Percentiles rank a stretch among this genome's conserved stretches.
These are phyloP conservation scores for Quercus phellos DNA, from an alignment of 331 rosid genomes.

Conservation along the genomic window DNA sequence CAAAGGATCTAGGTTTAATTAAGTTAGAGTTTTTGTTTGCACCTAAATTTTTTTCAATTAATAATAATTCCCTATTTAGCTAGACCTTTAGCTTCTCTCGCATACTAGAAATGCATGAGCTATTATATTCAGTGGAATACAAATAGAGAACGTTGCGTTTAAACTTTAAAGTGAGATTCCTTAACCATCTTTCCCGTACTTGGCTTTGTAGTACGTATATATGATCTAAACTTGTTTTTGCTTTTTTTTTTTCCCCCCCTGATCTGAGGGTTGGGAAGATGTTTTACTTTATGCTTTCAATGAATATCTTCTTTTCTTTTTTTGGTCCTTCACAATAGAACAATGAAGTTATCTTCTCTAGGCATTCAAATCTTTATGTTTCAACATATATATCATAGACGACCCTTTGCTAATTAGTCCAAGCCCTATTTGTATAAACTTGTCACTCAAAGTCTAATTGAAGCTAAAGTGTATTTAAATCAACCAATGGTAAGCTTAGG, in stretches of 20 bases:
- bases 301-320: neutral
- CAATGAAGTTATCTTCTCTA: neutral
- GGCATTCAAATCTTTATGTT: neutral
- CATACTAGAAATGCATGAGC: neutral
- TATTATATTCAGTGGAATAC: neutral
- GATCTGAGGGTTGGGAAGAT: neutral
- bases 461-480: neutral
- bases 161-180: neutral
- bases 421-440: neutral
- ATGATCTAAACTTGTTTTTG: too few species aligned
- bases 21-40: neutral
- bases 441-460: too few species aligned
- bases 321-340: neutral
- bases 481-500: neutral
- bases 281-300: neutral
- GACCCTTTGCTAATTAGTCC: neutral
- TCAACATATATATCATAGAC: neutral
- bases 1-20: too few species aligned
- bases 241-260: neutral
- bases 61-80: neutral
- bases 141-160: neutral
- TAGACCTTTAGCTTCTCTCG: neutral
- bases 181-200: neutral
- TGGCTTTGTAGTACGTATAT: neutral
- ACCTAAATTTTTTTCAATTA: neutral